Percentiles rank a stretch among this genome's conserved stretches.
phyloP scores from a whole-genome alignment of 2,329 filamentous ascomycete species.

The Microcyclospora pomicola region DNA sequence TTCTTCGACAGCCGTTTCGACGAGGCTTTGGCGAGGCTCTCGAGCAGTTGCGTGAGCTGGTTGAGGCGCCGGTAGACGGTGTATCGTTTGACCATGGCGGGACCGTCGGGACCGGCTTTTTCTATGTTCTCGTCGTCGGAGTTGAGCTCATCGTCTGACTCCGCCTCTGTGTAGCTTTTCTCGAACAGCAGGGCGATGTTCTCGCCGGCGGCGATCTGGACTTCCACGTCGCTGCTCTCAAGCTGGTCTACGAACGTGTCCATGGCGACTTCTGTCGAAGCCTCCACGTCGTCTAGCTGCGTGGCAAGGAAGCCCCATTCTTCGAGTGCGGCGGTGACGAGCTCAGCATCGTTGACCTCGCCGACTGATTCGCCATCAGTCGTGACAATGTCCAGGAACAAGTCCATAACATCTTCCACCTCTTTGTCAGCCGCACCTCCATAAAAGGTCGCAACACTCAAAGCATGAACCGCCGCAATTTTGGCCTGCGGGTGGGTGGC shows the following conservation, averaged over 20 bases:
- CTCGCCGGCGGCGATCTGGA: constrained; percentile 64
- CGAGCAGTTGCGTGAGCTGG: constrained; percentile 45
- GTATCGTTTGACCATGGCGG: constrained; percentile 47
- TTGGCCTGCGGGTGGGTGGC: constrained; percentile 52
- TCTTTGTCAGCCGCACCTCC: constrained; percentile 58
- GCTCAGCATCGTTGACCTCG: constrained; percentile 53
- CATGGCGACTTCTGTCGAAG: constrained; percentile 56
- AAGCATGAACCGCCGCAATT: constrained; percentile 56
- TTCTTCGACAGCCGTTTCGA: constrained; percentile 51
- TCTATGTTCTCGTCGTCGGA: constrained; percentile 33
- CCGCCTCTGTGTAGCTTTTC: constrained; percentile 46
- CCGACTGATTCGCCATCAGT: constrained; percentile 63
- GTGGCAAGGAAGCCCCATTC: constrained; percentile 73
- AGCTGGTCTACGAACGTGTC: constrained; percentile 79
- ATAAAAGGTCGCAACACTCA: constrained; percentile 60
- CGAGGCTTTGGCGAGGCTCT: constrained; percentile 45
- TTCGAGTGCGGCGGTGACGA: constrained; percentile 61
- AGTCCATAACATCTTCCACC: constrained; percentile 56
- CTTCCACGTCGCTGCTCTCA: constrained; percentile 54
- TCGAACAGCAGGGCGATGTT: constrained; percentile 78
- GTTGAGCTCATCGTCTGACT: constrained; percentile 39
- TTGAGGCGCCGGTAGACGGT: constrained; percentile 51
- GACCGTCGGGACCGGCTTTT: constrained; percentile 28
- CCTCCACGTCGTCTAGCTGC: constrained; percentile 59
- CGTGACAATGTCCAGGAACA: constrained; percentile 62